Evolutionary conservation across 176 grass and related monocot genomes (phyloP).

Genomic region (Triticum turgidum): DNA sequence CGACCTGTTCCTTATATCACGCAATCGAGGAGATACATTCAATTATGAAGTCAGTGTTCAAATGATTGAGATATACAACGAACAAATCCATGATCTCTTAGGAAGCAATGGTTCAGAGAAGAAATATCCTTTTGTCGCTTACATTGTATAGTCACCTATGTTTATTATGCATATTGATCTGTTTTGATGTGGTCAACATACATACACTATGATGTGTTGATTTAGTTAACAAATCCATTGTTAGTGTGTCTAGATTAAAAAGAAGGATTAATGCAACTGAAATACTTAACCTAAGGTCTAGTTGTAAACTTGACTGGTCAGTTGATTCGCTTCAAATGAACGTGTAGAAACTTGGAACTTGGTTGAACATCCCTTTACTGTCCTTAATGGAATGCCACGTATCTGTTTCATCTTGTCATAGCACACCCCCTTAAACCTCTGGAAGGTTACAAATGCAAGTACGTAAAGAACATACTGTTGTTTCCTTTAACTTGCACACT

Average conservation of each 20-base stretch:
- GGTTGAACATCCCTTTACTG: not conserved
- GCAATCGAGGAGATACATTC: conserved; percentile 47
- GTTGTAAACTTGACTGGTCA: not conserved
- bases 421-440: not conserved
- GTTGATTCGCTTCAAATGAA: conserved; percentile 18
- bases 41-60: conserved; percentile 81
- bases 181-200: not conserved
- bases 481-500: conserved; percentile 66
- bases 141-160: not conserved
- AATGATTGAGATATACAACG: conserved; percentile 98
- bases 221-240: not conserved
- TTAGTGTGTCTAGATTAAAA: not conserved
- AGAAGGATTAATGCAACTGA: not conserved
- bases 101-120: conserved; percentile 54
- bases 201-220: not conserved
- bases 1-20: conserved; percentile 83
- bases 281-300: not conserved
- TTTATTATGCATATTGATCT: conserved; percentile 12
- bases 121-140: conserved; percentile 76
- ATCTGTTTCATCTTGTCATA: not conserved
- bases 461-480: not conserved
- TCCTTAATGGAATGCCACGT: not conserved
- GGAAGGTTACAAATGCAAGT: not conserved
- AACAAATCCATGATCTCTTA: conserved; percentile 87
- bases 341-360: conserved; percentile 17